phyloP scores from a whole-genome alignment of 331 rosid genomes.

The Quercus phellos region DNA sequence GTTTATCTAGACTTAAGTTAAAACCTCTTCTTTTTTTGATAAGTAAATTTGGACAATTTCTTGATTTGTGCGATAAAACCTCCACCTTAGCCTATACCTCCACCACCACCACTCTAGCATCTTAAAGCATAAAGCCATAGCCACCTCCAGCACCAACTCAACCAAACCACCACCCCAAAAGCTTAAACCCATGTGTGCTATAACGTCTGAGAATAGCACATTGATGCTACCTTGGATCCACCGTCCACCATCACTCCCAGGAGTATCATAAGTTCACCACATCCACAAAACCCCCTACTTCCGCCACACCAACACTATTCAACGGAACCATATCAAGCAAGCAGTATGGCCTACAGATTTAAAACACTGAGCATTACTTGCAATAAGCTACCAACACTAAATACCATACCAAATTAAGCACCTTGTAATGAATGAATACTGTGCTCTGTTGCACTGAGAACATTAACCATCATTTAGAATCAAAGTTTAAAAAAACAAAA shows the following conservation, averaged over 20 bases:
- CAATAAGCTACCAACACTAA: neutral
- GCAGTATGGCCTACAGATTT: neutral
- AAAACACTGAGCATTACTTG: neutral
- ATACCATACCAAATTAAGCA: neutral
- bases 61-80: no score
- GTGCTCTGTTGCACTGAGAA: neutral
- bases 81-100: neutral
- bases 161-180: neutral
- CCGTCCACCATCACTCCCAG: neutral
- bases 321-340: neutral
- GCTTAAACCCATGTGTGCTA: neutral
- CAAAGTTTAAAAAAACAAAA: neutral
- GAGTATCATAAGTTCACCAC: neutral
- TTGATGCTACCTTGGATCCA: neutral
- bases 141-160: neutral
- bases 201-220: neutral
- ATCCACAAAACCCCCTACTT: neutral
- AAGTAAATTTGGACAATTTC: no score
- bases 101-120: neutral
- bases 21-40: no score
- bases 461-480: neutral
- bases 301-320: neutral
- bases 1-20: no score
- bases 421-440: neutral
- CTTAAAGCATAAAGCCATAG: neutral